Percentiles rank a stretch among this genome's conserved stretches.
These are phyloP conservation scores for Suillus clintonianus DNA, from an alignment of 768 basidiomycete genomes.

Conservation along the genomic window DNA sequence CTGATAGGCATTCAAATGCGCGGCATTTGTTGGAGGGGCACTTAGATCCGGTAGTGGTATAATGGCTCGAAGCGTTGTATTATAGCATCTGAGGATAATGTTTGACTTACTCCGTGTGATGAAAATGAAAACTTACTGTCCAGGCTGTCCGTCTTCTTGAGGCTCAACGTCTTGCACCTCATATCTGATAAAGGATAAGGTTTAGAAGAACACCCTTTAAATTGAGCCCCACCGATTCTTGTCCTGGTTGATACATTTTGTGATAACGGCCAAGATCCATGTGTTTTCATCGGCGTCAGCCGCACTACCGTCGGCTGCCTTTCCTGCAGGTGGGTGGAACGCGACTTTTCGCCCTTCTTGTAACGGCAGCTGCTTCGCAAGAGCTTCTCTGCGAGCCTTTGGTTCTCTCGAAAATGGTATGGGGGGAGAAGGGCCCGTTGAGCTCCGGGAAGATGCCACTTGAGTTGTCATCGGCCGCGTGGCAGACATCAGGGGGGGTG, in stretches of 20 bases:
- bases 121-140: constrained; percentile 37
- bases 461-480: constrained; percentile 16
- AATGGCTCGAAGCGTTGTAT: constrained; percentile 67
- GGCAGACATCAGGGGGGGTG: constrained; percentile 24
- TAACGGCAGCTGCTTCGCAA: constrained; percentile 64
- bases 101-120: not conserved
- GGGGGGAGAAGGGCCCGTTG: constrained; percentile 55
- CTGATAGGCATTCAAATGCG: constrained; percentile 70
- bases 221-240: constrained; percentile 56
- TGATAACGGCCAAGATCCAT: constrained; percentile 83
- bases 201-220: not conserved
- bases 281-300: constrained; percentile 50
- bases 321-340: constrained; percentile 69
- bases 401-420: constrained; percentile 63
- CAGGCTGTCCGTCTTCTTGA: constrained; percentile 77
- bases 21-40: constrained; percentile 54
- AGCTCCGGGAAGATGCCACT: constrained; percentile 42
- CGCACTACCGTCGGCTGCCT: constrained; percentile 50
- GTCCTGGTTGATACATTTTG: constrained; percentile 67
- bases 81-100: constrained; percentile 52
- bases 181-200: constrained; percentile 48
- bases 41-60: constrained; percentile 80
- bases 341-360: constrained; percentile 79
- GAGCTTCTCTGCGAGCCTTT: constrained; percentile 64
- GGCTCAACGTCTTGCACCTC: constrained; percentile 87